phyloP scores from a whole-genome alignment of 257 asterid genomes.

The Mitragyna speciosa region DNA sequence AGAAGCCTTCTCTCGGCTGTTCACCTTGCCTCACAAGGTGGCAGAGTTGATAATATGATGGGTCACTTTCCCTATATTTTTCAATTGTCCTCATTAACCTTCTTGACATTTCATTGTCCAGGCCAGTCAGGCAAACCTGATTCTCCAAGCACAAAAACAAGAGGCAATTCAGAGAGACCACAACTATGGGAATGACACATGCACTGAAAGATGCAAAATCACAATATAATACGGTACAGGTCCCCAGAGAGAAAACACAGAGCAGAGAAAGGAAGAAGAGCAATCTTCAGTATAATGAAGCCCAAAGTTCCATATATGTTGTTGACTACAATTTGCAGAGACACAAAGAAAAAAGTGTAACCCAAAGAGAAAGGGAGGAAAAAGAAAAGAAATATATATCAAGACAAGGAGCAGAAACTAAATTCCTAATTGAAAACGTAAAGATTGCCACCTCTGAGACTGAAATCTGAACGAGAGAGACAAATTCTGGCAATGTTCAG shows the following conservation, averaged over 20 bases:
- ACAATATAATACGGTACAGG: background rate
- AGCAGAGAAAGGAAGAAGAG: background rate
- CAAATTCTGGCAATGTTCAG: background rate
- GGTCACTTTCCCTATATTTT: constrained; percentile 61
- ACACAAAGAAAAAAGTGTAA: background rate
- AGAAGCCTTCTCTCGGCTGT: constrained; percentile 87
- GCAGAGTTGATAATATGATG: constrained; percentile 64
- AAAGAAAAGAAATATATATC: background rate
- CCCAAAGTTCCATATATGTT: background rate
- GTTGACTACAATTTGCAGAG: background rate
- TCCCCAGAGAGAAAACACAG: background rate
- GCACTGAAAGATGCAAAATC: background rate
- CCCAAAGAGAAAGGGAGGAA: background rate
- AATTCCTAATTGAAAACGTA: background rate
- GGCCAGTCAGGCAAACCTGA: constrained; percentile 65
- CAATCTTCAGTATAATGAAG: background rate
- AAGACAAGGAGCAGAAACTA: background rate
- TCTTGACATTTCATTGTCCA: constrained; percentile 66
- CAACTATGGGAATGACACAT: background rate
- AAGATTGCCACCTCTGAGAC: background rate
- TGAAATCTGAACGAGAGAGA: background rate
- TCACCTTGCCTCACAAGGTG: constrained; percentile 94
- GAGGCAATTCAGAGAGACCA: constrained; percentile 20
- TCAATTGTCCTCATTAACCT: constrained; percentile 55
- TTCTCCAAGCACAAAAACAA: constrained; percentile 22